These are phyloP conservation scores for Ceratopteris richardii DNA, from an alignment of 75 land plant genomes.

Conservation along the genomic window DNA sequence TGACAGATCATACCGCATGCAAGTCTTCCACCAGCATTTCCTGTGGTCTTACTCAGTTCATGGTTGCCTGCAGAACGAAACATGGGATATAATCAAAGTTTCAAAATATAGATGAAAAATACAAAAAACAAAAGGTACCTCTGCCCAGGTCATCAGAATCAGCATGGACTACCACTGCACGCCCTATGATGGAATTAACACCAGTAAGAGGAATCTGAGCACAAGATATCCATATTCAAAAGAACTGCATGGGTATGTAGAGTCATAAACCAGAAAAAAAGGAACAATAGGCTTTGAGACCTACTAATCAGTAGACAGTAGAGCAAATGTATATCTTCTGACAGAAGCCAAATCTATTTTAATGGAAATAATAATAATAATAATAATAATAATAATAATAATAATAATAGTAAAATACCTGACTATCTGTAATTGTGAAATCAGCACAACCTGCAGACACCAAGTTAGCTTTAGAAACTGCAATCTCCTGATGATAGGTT, in stretches of 20 bases:
- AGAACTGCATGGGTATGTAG: too few species aligned
- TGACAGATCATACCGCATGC: conserved; percentile 67
- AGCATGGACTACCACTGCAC: conserved; percentile 88
- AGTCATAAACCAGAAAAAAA: too few species aligned
- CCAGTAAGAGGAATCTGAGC: conserved; percentile 78
- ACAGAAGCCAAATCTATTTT: too few species aligned
- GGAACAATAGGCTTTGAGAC: too few species aligned
- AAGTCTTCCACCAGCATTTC: conserved; percentile 79
- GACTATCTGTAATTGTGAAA: background rate
- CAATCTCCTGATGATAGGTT: too few species aligned
- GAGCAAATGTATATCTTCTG: too few species aligned
- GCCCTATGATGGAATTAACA: conserved; percentile 66
- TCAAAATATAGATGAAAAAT: too few species aligned
- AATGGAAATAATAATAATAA: background rate
- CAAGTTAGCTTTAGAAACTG: background rate
- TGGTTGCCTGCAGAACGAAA: conserved; percentile 55
- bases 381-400: background rate
- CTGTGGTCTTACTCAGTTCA: conserved; percentile 83
- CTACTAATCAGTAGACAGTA: too few species aligned
- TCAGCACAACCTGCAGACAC: background rate
- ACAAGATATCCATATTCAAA: too few species aligned
- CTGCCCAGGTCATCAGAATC: conserved; percentile 88
- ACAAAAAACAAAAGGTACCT: conserved; percentile 27
- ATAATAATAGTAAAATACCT: background rate
- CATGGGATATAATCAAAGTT: background rate